Base-by-base conservation (phyloP, 2,329 filamentous ascomycete genomes). In the Calonectria crousiana region DNA sequence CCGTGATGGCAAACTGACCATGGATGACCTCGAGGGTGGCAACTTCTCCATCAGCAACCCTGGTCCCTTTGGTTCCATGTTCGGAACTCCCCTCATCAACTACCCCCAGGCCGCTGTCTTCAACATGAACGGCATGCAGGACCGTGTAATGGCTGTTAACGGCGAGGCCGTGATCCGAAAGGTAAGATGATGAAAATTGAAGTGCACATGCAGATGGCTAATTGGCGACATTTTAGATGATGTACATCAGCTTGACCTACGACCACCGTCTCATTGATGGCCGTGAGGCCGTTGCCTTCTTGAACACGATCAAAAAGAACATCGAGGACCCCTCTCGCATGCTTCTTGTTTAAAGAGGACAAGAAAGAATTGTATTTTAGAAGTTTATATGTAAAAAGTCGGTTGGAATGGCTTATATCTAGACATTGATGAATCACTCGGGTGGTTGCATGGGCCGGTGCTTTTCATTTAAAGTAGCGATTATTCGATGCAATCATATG, bases 41-140 rank as follows among this genome's bases (percentile, higher is more conserved):
- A 94, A 92, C 80, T 94, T 94, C 86, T 94, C 93, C 80, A 95
- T 95, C 85, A 93, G 92, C 85, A 95, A 95, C 88, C 94, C 94
- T 90, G 93, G 93, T 79, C 94, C 95, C 92, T 95, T 95, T 84
- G 82, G 82, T 20, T 83, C 82, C 30, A 80, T 83, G 76, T 83
- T 83, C n/a, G 82, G 82, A 71, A 95, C 93, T 53, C 93, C 93
- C 70, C 91, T 95, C 80, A 94, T 95, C 88, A 95, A 95, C 88
- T 93, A 93, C 71, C 93, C 93, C 69, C 93, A 95, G 85, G 91
- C 93, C 10, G 81, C 82, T 18, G 86, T 92, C 62, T 92, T 92
- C 85, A 92, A 92, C 80, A 86, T 92, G 84, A 91, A 92, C 80
- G 84, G 91, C 4, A 86, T 85, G 65, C 91, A 91, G 72, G 84